Evolutionary conservation across 257 asterid genomes (phyloP).

Genomic region (Coffea canephora): DNA sequence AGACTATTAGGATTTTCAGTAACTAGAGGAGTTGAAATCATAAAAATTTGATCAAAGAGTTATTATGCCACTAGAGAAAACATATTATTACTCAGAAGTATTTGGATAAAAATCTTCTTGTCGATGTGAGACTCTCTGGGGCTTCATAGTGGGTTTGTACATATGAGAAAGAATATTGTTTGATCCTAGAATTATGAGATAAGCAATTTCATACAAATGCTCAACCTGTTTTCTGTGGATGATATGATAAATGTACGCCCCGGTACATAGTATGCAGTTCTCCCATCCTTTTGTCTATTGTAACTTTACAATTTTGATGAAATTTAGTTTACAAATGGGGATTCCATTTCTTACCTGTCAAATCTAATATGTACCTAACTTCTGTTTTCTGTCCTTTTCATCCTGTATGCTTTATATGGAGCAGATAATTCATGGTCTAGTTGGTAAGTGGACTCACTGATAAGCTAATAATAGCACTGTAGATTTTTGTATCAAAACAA

Average conservation of each 20-base stretch:
- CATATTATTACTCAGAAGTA: background rate
- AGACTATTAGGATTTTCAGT: background rate
- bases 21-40: too few species aligned
- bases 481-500: background rate
- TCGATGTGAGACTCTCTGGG: background rate
- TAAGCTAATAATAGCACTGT: background rate
- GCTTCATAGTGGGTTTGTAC: background rate
- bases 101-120: background rate
- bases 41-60: background rate
- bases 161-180: background rate
- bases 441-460: constrained; percentile 27
- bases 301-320: background rate
- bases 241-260: too few species aligned
- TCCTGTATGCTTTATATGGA: constrained; percentile 4
- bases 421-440: constrained; percentile 50
- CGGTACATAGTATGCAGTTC: background rate
- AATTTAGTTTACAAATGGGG: background rate
- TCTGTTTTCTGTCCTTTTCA: background rate
- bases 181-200: background rate
- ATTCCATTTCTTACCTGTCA: background rate
- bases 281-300: background rate
- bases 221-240: background rate
- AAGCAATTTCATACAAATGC: background rate
- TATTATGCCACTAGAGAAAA: background rate
- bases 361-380: constrained; percentile 11